These are phyloP conservation scores for Fragaria nilgerrensis DNA, from an alignment of 306 rosid genomes.

Conservation along the genomic window DNA sequence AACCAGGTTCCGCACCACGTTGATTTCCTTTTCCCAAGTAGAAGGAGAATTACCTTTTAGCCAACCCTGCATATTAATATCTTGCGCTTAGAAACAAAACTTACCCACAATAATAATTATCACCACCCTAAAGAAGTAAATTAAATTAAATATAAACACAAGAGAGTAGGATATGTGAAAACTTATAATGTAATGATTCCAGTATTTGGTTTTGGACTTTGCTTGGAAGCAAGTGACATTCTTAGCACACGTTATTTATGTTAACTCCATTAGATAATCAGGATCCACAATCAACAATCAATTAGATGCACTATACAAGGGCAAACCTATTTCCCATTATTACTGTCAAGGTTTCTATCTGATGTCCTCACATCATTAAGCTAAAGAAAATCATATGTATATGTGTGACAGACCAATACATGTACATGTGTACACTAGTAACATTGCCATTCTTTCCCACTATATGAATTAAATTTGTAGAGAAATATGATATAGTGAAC, in stretches of 20 bases:
- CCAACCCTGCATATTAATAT: conserved; percentile 54
- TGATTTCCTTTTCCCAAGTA: conserved; percentile 41
- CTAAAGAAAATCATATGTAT: not conserved
- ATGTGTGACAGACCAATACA: not conserved
- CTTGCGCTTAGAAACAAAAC: conserved; percentile 2
- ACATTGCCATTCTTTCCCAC: not conserved
- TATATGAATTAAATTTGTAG: not conserved
- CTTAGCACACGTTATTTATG: not conserved
- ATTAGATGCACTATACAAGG: not conserved
- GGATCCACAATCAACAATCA: not conserved
- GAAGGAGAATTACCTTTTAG: conserved; percentile 39
- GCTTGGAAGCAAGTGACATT: not conserved
- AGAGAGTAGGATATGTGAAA: not conserved
- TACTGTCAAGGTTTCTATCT: not conserved
- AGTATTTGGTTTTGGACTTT: not conserved
- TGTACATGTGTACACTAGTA: not conserved
- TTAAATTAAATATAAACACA: not conserved
- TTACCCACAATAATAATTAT: conserved; percentile 16
- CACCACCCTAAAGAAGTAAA: not conserved
- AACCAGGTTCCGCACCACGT: conserved; percentile 52
- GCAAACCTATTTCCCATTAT: not conserved
- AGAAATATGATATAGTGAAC: not conserved
- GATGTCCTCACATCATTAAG: not conserved
- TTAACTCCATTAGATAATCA: not conserved
- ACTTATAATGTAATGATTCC: not conserved